These are phyloP conservation scores for Loxodes magnus DNA, from an alignment of 73 alveolate genomes.

Conservation along the genomic window DNA sequence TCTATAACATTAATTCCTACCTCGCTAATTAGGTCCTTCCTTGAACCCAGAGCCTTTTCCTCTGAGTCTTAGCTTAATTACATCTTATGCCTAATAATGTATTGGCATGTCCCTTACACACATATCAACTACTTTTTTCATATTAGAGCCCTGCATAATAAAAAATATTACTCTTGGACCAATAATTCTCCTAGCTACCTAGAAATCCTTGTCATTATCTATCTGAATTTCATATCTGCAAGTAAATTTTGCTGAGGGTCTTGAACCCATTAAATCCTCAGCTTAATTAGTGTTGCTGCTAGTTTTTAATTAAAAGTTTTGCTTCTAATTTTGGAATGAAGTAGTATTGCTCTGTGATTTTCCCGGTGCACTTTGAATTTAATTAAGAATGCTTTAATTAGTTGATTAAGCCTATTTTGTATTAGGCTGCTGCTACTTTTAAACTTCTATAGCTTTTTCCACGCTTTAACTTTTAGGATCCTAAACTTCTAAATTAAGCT, in stretches of 20 bases:
- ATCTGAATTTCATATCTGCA: slow-evolving; percentile 94
- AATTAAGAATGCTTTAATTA: too few relatives aligned
- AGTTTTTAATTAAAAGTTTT: too few relatives aligned
- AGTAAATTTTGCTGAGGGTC: slow-evolving; percentile 70
- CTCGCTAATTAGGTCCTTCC: slow-evolving; percentile 93
- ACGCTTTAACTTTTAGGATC: too few relatives aligned
- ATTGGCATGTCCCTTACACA: slow-evolving; percentile 56
- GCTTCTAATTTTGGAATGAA: too few relatives aligned
- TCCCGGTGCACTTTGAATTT: too few relatives aligned
- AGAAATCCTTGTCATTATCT: slow-evolving; percentile 92
- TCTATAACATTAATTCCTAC: slow-evolving; percentile 43
- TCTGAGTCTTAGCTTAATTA: slow-evolving; percentile 87
- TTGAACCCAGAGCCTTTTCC: slow-evolving; percentile 97
- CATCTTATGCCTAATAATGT: slow-evolving; percentile 42
- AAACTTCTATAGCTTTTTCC: too few relatives aligned
- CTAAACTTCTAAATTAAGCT: background rate
- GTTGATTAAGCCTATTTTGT: too few relatives aligned
- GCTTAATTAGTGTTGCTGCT: too few relatives aligned
- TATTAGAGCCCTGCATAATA: slow-evolving; percentile 90
- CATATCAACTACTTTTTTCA: slow-evolving; percentile 86
- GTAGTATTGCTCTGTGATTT: too few relatives aligned
- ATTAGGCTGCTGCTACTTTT: too few relatives aligned
- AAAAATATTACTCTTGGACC: slow-evolving; percentile 44
- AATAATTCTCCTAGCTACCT: slow-evolving; percentile 91
- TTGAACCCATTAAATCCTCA: too few relatives aligned